Conservation (phyloP, 2,329 filamentous ascomycete genomes). For the Monosporascus sp. region DNA sequence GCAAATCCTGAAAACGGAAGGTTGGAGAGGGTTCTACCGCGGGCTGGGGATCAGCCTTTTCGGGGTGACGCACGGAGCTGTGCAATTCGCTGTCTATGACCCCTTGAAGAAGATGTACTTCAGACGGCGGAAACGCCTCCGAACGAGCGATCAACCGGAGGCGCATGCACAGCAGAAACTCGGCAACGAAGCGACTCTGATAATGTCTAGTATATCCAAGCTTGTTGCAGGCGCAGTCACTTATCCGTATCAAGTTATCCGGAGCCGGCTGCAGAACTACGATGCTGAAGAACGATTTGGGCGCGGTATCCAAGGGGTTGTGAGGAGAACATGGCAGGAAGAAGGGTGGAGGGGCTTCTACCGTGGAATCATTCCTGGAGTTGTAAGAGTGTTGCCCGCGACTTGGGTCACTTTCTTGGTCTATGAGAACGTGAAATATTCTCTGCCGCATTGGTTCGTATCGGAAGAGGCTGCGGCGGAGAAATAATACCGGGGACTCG, state of each 20-base stretch:
- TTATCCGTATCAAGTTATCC: slow-evolving; percentile 91
- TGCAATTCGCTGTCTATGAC: slow-evolving; percentile 96
- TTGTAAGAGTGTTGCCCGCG: slow-evolving; percentile 86
- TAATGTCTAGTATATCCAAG: slow-evolving; percentile 76
- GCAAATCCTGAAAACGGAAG: slow-evolving; percentile 66
- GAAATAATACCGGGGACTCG: no score
- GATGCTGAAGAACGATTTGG: slow-evolving; percentile 71
- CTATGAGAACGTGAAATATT: slow-evolving; percentile 86
- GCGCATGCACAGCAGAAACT: slow-evolving; percentile 37
- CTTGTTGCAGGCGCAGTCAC: slow-evolving; percentile 83
- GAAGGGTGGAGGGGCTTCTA: slow-evolving; percentile 86
- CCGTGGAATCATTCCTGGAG: slow-evolving; percentile 80
- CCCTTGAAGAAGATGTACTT: slow-evolving; percentile 55
- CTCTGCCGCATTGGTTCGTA: slow-evolving; percentile 47
- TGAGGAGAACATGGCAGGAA: slow-evolving; percentile 67
- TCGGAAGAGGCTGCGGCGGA: not conserved
- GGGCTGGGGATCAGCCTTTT: slow-evolving; percentile 78
- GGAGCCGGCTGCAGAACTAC: slow-evolving; percentile 85
- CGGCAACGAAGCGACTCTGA: slow-evolving; percentile 71
- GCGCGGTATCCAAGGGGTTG: slow-evolving; percentile 65
- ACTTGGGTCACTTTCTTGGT: slow-evolving; percentile 97
- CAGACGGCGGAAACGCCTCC: slow-evolving; percentile 29
- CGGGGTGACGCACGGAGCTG: slow-evolving; percentile 85
- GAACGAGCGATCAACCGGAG: slow-evolving; percentile 13
- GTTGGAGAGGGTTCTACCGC: slow-evolving; percentile 76